Evolutionary conservation across 768 basidiomycete species (phyloP), one percentile per base, ranked within the genome.

Genomic region (Tricholoma saponaceum): DNA sequence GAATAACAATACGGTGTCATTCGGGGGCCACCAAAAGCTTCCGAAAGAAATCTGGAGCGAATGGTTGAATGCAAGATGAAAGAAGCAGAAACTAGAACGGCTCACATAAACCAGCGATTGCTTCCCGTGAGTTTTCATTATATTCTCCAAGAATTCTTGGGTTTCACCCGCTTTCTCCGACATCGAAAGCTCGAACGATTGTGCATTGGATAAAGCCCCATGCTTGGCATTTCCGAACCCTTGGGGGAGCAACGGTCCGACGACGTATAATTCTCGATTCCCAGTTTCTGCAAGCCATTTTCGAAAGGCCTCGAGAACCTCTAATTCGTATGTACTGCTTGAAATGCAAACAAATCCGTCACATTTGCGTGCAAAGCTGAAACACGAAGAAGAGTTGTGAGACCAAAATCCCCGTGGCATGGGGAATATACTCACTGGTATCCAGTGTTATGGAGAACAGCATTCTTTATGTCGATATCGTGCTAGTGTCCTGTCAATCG

Each of bases 51-150:
- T 54, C 60, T 61, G 20, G 18, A 5, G 6, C 4, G 3, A 43
- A 20, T 3, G 10, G 18, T n/a, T 20, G 7, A 8, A 25, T 35
- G 10, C n/a, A 46, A 35, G 13, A 26, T 47, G 23, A 52, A 41
- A 14, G 47, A 50, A 18, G n/a, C n/a, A 44, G 28, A 13, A 23
- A 9, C 6, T 4, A 6, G 14, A 23, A 44, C 10, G 10, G 23
- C 66, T 57, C 44, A 69, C 67, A 37, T 64, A 64, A 43, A 67
- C 18, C 9, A 62, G 46, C 4, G 66, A 69, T 7, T 60, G 37
- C 30, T 62, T 20, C 5, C 67, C 67, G 43, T 65, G 32, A 14
- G 41, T 32, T 9, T 46, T 20, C 16, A 60, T 25, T 2, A 30
- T 39, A 1, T 26, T 33, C 23, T 62, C 67, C 14, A 65, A 51